phyloP scores from a whole-genome alignment of 2,329 filamentous ascomycete genomes.

The Xylaria sp. region DNA sequence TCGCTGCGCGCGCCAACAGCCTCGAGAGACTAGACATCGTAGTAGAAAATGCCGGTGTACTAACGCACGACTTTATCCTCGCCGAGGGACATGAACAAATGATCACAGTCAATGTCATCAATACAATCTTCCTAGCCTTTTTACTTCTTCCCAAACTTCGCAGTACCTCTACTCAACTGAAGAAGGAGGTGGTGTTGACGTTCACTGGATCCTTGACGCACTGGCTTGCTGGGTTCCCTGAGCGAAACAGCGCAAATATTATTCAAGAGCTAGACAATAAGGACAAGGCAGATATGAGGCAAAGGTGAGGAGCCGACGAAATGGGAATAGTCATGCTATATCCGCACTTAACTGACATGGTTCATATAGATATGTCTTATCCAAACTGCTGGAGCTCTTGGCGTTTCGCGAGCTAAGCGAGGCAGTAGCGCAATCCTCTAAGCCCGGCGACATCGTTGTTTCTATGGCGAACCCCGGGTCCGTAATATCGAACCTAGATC shows the following conservation, averaged over 20 bases:
- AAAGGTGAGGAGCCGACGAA: conserved; percentile 11
- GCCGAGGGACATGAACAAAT: not conserved
- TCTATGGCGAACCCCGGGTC: conserved; percentile 24
- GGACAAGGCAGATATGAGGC: conserved; percentile 12
- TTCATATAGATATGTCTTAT: conserved; percentile 20
- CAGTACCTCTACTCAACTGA: conserved; percentile 39
- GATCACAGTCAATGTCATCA: conserved; percentile 35
- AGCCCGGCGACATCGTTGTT: conserved; percentile 20
- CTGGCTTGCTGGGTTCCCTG: conserved; percentile 23
- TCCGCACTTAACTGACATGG: not conserved
- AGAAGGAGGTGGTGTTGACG: conserved; percentile 20
- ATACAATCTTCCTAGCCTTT: conserved; percentile 50
- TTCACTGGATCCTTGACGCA: conserved; percentile 30
- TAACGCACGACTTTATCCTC: not conserved
- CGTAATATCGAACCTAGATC: conserved; percentile 19
- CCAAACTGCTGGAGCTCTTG: conserved; percentile 27
- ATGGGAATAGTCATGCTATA: not conserved
- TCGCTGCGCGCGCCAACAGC: conserved; percentile 40
- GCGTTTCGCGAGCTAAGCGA: conserved; percentile 19
- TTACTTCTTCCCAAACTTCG: conserved; percentile 49
- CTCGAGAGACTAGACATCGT: conserved; percentile 51
- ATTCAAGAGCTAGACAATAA: conserved; percentile 18
- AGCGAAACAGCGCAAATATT: conserved; percentile 18
- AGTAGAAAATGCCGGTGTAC: conserved; percentile 48
- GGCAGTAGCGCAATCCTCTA: conserved; percentile 5